Evolutionary conservation across 805 yeast species (phyloP).

Genomic region (Metschnikowia peoriensis): DNA sequence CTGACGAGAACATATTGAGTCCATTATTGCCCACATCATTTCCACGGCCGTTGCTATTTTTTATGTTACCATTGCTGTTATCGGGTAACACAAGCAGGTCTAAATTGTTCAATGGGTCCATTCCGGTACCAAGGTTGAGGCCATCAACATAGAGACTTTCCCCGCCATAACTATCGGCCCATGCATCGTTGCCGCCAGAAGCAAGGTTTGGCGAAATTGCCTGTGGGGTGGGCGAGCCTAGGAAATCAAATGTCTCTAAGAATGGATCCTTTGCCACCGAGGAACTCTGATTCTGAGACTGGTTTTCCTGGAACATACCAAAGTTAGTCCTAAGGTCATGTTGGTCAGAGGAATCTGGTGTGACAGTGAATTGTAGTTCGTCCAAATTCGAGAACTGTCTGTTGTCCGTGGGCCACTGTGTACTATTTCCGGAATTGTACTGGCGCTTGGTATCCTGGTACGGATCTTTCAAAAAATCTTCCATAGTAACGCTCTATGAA

Average conservation of each 20-base stretch:
- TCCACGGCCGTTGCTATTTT: not conserved
- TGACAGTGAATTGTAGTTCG: conserved; percentile 10
- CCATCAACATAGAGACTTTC: conserved; percentile 10
- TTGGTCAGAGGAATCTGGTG: not conserved
- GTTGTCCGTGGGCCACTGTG: conserved; percentile 1
- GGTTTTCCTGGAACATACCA: conserved; percentile 1
- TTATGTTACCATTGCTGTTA: conserved; percentile 13
- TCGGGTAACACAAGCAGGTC: conserved; percentile 41
- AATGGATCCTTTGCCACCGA: conserved; percentile 12
- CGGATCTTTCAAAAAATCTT: conserved; percentile 12
- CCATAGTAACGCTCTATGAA: conserved; percentile 3
- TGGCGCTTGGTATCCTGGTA: conserved; percentile 9
- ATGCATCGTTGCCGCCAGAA: conserved; percentile 3
- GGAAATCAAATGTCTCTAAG: conserved; percentile 18
- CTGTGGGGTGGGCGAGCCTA: conserved; percentile 18
- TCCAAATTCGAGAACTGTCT: conserved; percentile 1
- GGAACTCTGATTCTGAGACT: not conserved
- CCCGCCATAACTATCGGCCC: conserved; percentile 2
- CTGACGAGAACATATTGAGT: conserved; percentile 26
- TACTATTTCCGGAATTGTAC: not conserved
- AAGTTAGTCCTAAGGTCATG: conserved; percentile 3
- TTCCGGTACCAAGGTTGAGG: conserved; percentile 4
- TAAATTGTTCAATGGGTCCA: conserved; percentile 22
- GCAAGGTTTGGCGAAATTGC: conserved; percentile 9
- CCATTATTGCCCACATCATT: conserved; percentile 5